Conservation (phyloP, 192 early-diverging fungal genomes). For the Linnemannia zychae region DNA sequence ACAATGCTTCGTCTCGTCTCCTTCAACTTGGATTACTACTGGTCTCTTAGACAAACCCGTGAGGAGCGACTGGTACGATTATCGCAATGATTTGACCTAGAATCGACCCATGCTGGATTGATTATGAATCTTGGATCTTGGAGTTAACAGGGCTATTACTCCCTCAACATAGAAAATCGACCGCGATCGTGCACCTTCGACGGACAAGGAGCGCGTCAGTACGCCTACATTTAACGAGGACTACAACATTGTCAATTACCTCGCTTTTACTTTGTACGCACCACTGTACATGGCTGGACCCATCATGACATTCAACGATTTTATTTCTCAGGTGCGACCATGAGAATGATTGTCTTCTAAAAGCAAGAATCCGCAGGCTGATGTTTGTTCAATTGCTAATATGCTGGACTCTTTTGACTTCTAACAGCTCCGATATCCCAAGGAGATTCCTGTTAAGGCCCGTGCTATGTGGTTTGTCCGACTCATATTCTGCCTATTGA, state of each 20-base stretch:
- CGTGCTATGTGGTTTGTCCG: slow-evolving; percentile 75
- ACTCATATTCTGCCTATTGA: slow-evolving; percentile 70
- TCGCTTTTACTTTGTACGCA: slow-evolving; percentile 87
- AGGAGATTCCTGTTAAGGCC: slow-evolving; percentile 48
- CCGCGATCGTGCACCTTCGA: slow-evolving; percentile 37
- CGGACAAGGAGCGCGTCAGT: slow-evolving; percentile 73
- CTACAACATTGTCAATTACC: slow-evolving; percentile 85
- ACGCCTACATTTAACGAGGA: slow-evolving; percentile 68
- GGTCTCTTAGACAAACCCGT: slow-evolving; percentile 59
- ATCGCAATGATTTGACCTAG: neutral
- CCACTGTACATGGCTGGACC: slow-evolving; percentile 96
- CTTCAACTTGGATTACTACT: slow-evolving; percentile 95
- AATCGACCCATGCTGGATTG: neutral
- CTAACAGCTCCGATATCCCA: slow-evolving; percentile 68
- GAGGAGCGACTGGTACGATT: neutral
- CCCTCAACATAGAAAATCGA: slow-evolving; percentile 58
- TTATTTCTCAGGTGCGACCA: slow-evolving; percentile 79
- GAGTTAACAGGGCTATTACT: neutral
- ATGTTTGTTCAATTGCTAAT: neutral
- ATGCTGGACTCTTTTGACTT: neutral
- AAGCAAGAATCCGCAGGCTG: neutral
- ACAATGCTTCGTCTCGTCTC: slow-evolving; percentile 91
- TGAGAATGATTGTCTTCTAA: neutral
- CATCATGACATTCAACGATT: slow-evolving; percentile 96
- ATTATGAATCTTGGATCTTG: no score